Base-by-base conservation (phyloP, 345 rosid genomes). In the Turritis glabra region DNA sequence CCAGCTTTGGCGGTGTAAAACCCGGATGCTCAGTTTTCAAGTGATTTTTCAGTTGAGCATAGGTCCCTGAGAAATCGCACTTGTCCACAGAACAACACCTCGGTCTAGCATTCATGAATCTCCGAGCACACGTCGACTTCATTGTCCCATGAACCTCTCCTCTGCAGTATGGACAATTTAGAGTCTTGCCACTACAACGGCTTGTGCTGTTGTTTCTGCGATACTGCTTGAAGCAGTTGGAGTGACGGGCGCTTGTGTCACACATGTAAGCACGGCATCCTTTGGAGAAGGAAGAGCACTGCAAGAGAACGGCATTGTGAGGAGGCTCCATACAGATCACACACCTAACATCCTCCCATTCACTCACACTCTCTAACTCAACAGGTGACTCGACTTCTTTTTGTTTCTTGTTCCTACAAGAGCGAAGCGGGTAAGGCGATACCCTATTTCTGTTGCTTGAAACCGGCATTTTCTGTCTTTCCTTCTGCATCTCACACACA, bases 321-420 rank as follows among this genome's bases (percentile, higher is more conserved):
- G 97, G 96, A 7, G 85, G 86, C 68, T 91, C 97, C 88, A 91
- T 82, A 68, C 96, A 91, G 53, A 88, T 72, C 1, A 90, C 84
- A 71, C 97, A 91, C 75, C 82, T 76, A 7, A 77, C 84, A 47
- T 85, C 90, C 48, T 89, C 93, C 91, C 89, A 88, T 66, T 84
- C 87, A 58, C 82, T 82, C 7, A 63, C 77, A 72, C 85, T 79
- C 72, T 85, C 72, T 22, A 69, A 26, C 79, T 29, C 83, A 4
- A 64, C 37, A 7, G 71, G 68, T 48, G 74, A 57, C 33, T 66
- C 70, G 9, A 13, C 63, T 73, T 77, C 82, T 56, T 82, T 77
- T 6, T 65, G 43, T 41, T 77, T 80, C 60, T 76, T 68, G 66
- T 55, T 77, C 69, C 80, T 51, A 10, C 50, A 72, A 22, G 85